Conservation (phyloP, 441 rosid genomes). For the Populus hybrid region DNA sequence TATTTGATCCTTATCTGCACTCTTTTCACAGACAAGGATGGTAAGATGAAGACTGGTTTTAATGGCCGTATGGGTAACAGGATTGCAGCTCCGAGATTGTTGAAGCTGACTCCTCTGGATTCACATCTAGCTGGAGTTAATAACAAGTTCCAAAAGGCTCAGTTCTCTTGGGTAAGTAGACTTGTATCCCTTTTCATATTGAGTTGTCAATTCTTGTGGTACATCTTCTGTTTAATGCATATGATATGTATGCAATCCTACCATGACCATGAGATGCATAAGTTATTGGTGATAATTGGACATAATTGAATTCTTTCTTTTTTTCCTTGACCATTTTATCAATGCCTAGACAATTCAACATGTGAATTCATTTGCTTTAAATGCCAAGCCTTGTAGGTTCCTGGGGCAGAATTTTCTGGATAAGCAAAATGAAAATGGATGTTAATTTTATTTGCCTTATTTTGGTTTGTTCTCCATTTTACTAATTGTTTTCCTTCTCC, state of each 20-base stretch:
- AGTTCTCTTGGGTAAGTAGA: constrained; percentile 85
- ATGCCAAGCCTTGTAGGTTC: background rate
- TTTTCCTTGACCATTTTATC: background rate
- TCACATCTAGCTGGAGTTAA: no score
- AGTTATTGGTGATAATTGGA: background rate
- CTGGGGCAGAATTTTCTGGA: background rate
- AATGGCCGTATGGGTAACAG: no score
- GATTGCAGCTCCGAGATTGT: no score
- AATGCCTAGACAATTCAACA: constrained; percentile 1
- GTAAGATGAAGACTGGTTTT: no score
- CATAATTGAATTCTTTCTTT: background rate
- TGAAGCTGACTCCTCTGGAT: no score
- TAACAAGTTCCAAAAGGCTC: constrained; percentile 42
- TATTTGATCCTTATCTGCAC: no score
- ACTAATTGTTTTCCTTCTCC: background rate
- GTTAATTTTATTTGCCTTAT: background rate
- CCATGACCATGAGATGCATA: background rate
- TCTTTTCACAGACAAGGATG: no score
- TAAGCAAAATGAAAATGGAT: background rate
- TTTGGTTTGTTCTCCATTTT: background rate
- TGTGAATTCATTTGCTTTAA: background rate
- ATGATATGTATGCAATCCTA: background rate
- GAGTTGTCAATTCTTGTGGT: background rate
- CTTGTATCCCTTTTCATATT: background rate
- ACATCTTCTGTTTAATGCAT: background rate